A percentile compares a stretch with the other conserved stretches of the same genome.
Evolutionary conservation across 768 basidiomycete genomes (phyloP).

Genomic region (Gloeopeniophorella convolvens): DNA sequence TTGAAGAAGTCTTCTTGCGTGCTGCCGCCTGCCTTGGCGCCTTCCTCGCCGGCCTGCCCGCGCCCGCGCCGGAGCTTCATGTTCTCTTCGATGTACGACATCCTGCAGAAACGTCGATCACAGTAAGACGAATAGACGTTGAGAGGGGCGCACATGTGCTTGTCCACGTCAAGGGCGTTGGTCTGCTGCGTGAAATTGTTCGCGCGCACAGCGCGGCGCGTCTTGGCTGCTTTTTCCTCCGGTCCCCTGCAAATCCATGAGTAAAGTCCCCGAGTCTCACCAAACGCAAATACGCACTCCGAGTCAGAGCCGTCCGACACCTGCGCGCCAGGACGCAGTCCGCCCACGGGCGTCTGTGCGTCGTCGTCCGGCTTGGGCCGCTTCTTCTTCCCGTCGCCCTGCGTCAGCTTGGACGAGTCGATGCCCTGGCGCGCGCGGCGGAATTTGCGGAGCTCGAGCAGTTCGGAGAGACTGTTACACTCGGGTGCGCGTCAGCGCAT

Average conservation of each 20-base stretch:
- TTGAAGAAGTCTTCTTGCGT: constrained; percentile 67
- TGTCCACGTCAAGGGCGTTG: constrained; percentile 92
- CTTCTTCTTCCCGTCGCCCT: constrained; percentile 75
- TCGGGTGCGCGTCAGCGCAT: constrained; percentile 10
- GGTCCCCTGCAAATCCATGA: constrained; percentile 39
- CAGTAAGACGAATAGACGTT: background rate
- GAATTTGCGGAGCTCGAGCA: constrained; percentile 78
- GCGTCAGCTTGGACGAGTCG: constrained; percentile 75
- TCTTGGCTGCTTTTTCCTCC: constrained; percentile 61
- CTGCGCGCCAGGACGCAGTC: constrained; percentile 46
- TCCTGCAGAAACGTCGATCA: constrained; percentile 44
- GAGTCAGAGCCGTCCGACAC: constrained; percentile 37
- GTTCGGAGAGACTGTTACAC: constrained; percentile 59
- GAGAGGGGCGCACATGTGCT: constrained; percentile 74
- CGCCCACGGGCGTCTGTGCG: constrained; percentile 42
- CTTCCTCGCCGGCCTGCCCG: constrained; percentile 32
- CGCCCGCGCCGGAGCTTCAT: constrained; percentile 64
- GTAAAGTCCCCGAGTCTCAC: background rate
- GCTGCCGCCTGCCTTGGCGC: constrained; percentile 35
- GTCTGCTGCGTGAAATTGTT: constrained; percentile 99
- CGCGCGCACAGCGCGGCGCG: constrained; percentile 65
- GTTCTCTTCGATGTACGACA: constrained; percentile 97
- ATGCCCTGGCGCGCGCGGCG: constrained; percentile 74
- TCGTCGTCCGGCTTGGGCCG: constrained; percentile 39
- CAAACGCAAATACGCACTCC: constrained; percentile 42